A percentile compares a stretch with the other conserved stretches of the same genome.
phyloP scores from a whole-genome alignment of 1,139 yeast genomes.

The Candida glucosophila region DNA sequence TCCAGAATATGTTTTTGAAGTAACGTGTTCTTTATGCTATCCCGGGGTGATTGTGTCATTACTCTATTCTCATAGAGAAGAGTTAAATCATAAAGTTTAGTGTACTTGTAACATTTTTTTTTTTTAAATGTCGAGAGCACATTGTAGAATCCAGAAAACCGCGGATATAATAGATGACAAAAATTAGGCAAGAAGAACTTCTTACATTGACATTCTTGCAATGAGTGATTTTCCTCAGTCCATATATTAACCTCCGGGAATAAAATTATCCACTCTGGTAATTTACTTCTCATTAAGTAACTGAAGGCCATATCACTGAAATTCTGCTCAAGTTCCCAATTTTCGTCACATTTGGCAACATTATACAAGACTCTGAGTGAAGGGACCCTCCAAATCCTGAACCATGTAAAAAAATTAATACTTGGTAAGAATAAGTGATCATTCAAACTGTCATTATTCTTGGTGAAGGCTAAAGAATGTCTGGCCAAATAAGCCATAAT shows the following conservation, averaged over 20 bases:
- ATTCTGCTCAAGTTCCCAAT: slow-evolving; percentile 46
- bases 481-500: slow-evolving; percentile 38
- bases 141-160: slow-evolving; percentile 46
- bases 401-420: slow-evolving; percentile 55
- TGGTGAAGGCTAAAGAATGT: slow-evolving; percentile 10
- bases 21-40: slow-evolving; percentile 2
- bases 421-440: slow-evolving; percentile 18
- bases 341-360: slow-evolving; percentile 47
- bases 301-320: slow-evolving; percentile 17
- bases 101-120: slow-evolving; percentile 21
- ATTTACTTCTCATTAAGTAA: slow-evolving; percentile 16
- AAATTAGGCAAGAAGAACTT: slow-evolving; percentile 46
- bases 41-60: slow-evolving; percentile 3
- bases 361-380: slow-evolving; percentile 30
- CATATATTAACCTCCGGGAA: slow-evolving; percentile 73
- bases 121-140: slow-evolving; percentile 38
- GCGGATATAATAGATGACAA: slow-evolving; percentile 53
- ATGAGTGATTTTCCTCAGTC: slow-evolving; percentile 32
- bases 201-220: slow-evolving; percentile 44
- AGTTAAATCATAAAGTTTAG: slow-evolving; percentile 45
- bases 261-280: slow-evolving; percentile 46
- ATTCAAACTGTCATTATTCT: background rate
- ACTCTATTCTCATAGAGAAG: slow-evolving; percentile 27
- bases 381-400: slow-evolving; percentile 49
- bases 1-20: no score